Base-by-base conservation (phyloP, 2,329 filamentous ascomycete genomes). In the Botrytis fragariae region DNA sequence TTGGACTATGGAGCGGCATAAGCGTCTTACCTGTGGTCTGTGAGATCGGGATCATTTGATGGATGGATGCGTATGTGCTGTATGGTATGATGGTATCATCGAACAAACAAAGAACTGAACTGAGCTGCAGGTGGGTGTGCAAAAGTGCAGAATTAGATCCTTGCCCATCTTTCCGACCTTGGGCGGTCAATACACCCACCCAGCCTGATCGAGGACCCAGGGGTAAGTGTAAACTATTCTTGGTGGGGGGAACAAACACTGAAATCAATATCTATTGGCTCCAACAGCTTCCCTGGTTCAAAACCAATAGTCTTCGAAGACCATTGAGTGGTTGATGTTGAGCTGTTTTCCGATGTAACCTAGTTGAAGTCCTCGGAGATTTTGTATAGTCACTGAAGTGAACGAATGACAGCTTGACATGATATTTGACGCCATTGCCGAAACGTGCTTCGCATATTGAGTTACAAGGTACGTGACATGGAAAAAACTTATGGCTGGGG, bases 401-500 rank as follows among this genome's bases (percentile, higher is more conserved):
- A 73, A 65, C 72, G 69, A 73, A 73, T 73, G 37, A 44, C 45
- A 72, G 48, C 20, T 39, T 45, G 72, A 39, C 60, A 71, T 71
- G 59, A 64, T 44, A 64, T 60, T 73, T 73, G 72, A 73, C 60
- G 72, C 68, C 72, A 71, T 71, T 71, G 72, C 72, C 72, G 72
- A 73, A 73, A 73, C 72, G 59, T 73, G 65, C 72, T 60, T 73
- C 48, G 64, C 48, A 54, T 68, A 29, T 57, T 18, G 64, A 68
- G 65, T 57, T 68, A 42, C 48, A 68, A 69, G 65, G 65, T 69
- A 32, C 35, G 65, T 69, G 54, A 62, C 68, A 73, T 42, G 51
- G 60, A 32, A 48, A 62, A 42, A 60, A 42, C 44, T 7, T 39
- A 20, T 68, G 63, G 48, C 69, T 35, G 48, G 59, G 69, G 57